A percentile compares a stretch with the other conserved stretches of the same genome.
Evolutionary conservation across 306 rosid species (phyloP).

Genomic region (Quercus robur): DNA sequence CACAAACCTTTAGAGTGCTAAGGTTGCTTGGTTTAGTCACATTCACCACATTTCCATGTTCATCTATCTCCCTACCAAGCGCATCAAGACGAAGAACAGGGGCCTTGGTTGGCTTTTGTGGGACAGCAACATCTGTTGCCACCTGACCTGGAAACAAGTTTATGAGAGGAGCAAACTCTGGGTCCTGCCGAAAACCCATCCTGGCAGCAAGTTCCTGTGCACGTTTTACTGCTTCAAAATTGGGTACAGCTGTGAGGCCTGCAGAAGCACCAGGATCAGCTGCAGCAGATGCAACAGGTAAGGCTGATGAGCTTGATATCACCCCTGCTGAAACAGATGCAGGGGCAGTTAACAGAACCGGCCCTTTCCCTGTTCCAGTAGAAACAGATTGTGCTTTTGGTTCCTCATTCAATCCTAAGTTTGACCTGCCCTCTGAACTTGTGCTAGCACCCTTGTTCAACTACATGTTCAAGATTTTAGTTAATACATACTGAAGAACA

Average conservation of each 20-base stretch:
- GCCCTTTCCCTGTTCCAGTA: constrained; percentile 22
- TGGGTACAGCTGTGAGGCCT: constrained; percentile 42
- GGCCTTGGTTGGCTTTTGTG: constrained; percentile 80
- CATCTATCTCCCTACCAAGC: constrained; percentile 93
- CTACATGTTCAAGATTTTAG: constrained; percentile 42
- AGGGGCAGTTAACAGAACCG: constrained; percentile 13
- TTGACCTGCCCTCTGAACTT: constrained; percentile 40
- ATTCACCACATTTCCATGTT: constrained; percentile 82
- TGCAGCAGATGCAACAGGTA: constrained; percentile 36
- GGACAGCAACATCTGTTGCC: constrained; percentile 47
- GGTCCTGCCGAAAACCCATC: constrained; percentile 97
- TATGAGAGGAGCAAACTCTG: constrained; percentile 87
- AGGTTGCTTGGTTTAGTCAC: constrained; percentile 77
- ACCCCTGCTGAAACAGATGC: constrained; percentile 34
- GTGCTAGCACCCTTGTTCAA: constrained; percentile 55
- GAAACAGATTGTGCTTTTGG: constrained; percentile 27
- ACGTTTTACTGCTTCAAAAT: constrained; percentile 81
- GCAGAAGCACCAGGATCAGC: constrained; percentile 30
- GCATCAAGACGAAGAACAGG: constrained; percentile 99
- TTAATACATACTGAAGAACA: constrained; percentile 25
- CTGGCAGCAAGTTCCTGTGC: constrained; percentile 92
- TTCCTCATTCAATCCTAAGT: constrained; percentile 42
- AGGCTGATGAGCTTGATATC: constrained; percentile 32
- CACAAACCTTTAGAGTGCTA: constrained; percentile 87
- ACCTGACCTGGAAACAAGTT: constrained; percentile 87